Percentiles rank a stretch among this genome's conserved stretches.
These are phyloP conservation scores for Cetraspora pellucida DNA, from an alignment of 192 early-diverging fungal genomes.

Conservation along the genomic window DNA sequence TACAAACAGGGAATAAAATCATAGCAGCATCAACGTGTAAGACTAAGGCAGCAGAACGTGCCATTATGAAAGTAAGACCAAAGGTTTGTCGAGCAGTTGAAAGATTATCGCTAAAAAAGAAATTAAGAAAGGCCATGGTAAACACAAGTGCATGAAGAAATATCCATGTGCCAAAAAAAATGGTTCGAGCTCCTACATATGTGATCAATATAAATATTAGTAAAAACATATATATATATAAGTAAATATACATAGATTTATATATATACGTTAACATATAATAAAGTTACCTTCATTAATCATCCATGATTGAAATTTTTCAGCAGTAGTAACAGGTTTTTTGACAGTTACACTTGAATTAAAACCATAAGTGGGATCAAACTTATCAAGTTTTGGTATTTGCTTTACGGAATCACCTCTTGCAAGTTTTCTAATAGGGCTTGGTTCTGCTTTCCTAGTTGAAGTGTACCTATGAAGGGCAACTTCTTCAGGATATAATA, in stretches of 20 bases:
- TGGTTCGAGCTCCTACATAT: slow-evolving; percentile 40
- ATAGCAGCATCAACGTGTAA: slow-evolving; percentile 74
- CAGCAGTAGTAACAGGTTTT: neutral
- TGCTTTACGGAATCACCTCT: slow-evolving; percentile 4
- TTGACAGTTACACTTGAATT: neutral
- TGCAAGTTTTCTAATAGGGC: neutral
- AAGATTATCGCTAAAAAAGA: slow-evolving; percentile 58
- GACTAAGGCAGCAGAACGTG: slow-evolving; percentile 63
- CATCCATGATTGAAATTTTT: slow-evolving; percentile 52
- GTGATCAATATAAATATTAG: neutral
- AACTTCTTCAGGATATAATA: slow-evolving; percentile 8
- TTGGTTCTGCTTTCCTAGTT: neutral
- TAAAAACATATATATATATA: neutral
- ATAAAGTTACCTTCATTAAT: slow-evolving; percentile 47
- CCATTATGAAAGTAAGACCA: slow-evolving; percentile 58
- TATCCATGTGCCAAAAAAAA: slow-evolving; percentile 56
- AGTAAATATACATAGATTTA: neutral
- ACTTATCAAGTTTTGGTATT: neutral
- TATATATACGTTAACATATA: slow-evolving; percentile 42
- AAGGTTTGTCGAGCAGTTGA: slow-evolving; percentile 48
- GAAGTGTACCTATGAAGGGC: slow-evolving; percentile 2
- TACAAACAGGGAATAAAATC: slow-evolving; percentile 82
- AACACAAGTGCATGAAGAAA: slow-evolving; percentile 62
- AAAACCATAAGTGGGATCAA: neutral
- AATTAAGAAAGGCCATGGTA: slow-evolving; percentile 64